These are phyloP conservation scores for Lactifluus echinatus DNA, from an alignment of 768 basidiomycete species.

Conservation along the genomic window DNA sequence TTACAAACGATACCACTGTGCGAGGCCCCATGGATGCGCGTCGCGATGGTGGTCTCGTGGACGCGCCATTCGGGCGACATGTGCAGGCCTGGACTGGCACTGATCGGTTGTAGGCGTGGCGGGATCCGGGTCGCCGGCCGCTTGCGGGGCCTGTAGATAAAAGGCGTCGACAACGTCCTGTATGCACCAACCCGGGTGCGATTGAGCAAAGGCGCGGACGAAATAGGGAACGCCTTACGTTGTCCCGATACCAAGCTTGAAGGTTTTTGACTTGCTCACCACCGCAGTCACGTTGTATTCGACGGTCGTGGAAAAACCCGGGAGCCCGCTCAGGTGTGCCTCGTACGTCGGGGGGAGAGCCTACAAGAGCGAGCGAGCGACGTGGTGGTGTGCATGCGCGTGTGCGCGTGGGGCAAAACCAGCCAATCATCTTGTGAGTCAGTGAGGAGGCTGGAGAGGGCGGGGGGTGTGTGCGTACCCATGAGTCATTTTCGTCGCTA, in stretches of 20 bases:
- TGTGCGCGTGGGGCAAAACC: too few relatives aligned
- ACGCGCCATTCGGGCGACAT: conserved; percentile 43
- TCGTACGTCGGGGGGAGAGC: conserved; percentile 63
- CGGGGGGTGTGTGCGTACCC: conserved; percentile 51
- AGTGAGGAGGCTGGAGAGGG: too few relatives aligned
- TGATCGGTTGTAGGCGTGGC: conserved; percentile 29
- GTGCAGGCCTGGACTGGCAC: conserved; percentile 33
- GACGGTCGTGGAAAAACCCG: conserved; percentile 61
- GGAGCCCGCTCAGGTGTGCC: conserved; percentile 59
- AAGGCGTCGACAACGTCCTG: conserved; percentile 50
- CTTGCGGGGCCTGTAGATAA: conserved; percentile 59
- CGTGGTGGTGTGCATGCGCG: too few relatives aligned
- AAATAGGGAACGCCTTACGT: conserved; percentile 34
- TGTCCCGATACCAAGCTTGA: conserved; percentile 43
- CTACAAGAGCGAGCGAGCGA: too few relatives aligned
- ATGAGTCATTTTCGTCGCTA: conserved; percentile 43
- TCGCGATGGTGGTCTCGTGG: conserved; percentile 32
- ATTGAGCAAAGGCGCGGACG: background rate
- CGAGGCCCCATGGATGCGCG: conserved; percentile 3
- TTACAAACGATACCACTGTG: background rate
- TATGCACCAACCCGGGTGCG: background rate
- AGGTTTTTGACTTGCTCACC: conserved; percentile 47
- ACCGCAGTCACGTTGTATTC: conserved; percentile 51
- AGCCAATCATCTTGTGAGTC: too few relatives aligned
- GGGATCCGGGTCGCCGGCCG: conserved; percentile 50